Base-by-base conservation (phyloP, 116 monocot species). In the Zostera marina region DNA sequence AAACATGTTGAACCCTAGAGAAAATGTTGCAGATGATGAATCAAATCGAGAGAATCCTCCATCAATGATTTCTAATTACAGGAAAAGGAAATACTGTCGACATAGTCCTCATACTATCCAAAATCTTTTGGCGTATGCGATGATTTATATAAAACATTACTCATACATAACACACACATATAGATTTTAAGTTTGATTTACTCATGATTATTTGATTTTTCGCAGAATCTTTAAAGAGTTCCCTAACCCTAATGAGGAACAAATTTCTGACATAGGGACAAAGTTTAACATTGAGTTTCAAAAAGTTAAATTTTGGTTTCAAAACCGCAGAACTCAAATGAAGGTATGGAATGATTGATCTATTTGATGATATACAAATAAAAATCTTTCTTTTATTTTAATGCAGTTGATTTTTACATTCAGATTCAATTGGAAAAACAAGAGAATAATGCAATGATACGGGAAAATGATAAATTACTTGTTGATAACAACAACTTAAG, bases 271-370 rank as follows among this genome's bases (percentile, higher is more conserved):
- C 15, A 77, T 99, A 13, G 79, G 87, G 75, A 78, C 57, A 68
- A 58, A 84, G 25, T 79, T 91, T 12, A 45, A 51, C 56, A 56
- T 99, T 24, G 99, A 91, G 66, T 73, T 53, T 48, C 70, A 79
- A 4, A 87, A 91, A 68, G 91, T 99, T 60, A 99, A 99, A 64
- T 99, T 91, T 64, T 99, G 91, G 99, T 99, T 99, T 73, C 99
- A 99, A 67, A 99, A 99, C 57, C 67, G 91, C 0, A 76, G 91
- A 11, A 91, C 99, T 9, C 99, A 91, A 67, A 90, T 99, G 99
- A 99, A 99, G 99, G 99, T n/a, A n/a, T n/a, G n/a, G n/a, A n/a
- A n/a, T 91, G 24, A 13, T 20, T 5, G 32, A 0, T 15, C 26
- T 0, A 32, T 32, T 32, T 32, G 32, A 32, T 32, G 32, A 5